Evolutionary conservation across 2,329 filamentous ascomycete genomes (phyloP).

Genomic region (Diaporthe longicolla): DNA sequence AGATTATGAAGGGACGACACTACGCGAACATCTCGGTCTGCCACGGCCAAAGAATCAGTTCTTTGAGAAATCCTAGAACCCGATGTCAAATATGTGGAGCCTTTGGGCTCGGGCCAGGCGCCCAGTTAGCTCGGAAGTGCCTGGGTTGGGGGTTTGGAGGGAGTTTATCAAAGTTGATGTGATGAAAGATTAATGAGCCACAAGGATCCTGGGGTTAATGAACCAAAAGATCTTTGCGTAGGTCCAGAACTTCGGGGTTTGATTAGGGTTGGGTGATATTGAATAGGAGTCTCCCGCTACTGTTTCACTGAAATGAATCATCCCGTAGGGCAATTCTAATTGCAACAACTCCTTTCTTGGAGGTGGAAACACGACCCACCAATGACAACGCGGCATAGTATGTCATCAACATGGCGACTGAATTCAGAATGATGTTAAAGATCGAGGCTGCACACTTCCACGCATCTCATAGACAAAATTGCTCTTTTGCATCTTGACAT

Average conservation of each 20-base stretch:
- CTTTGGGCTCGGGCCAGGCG: background rate
- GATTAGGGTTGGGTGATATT: background rate
- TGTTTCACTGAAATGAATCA: conserved; percentile 43
- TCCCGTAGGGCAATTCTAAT: conserved; percentile 14
- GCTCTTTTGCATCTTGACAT: background rate
- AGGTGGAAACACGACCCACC: conserved; percentile 33
- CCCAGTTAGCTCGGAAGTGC: background rate
- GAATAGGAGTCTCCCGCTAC: conserved; percentile 17
- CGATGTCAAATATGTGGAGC: background rate
- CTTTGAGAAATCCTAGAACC: conserved; percentile 45
- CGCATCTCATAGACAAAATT: background rate
- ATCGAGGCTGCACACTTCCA: background rate
- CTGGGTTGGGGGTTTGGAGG: background rate
- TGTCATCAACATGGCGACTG: background rate
- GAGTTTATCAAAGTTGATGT: background rate
- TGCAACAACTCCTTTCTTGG: conserved; percentile 21
- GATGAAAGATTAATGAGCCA: background rate
- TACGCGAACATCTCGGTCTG: conserved; percentile 68
- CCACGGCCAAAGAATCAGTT: conserved; percentile 59
- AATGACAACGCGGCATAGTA: conserved; percentile 1
- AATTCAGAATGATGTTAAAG: background rate
- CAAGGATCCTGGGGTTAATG: background rate
- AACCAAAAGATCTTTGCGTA: background rate
- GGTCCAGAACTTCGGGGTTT: conserved; percentile 1
- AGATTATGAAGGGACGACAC: conserved; percentile 66